Base-by-base conservation (phyloP, 495 filamentous ascomycete species). In the Neurospora discreta region DNA sequence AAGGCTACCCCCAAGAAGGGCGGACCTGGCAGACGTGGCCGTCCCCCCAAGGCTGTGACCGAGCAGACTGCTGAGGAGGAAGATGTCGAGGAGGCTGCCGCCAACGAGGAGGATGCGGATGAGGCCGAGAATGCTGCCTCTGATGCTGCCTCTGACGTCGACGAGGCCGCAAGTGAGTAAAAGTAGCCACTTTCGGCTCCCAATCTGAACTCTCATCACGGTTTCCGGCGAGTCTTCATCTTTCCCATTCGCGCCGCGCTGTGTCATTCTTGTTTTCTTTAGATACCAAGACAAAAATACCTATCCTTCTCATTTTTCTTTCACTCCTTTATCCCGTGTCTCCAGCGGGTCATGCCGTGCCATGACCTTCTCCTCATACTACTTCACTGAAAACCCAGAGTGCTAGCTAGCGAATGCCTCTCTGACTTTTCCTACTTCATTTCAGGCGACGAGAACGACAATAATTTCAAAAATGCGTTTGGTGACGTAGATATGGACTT, bases 31-130 rank as follows among this genome's bases (percentile, higher is more conserved):
- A 78, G 75, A 72, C 43, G 77, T 39, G 46, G 71, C n/a, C 41
- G 65, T n/a, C 74, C 71, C 38, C 44, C 65, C 30, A 69, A 40
- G 33, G 73, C 71, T 36, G 68, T 70, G 23, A 52, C 74, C 41
- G 70, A 76, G 60, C 73, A 74, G 39, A 69, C 67, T n/a, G 40
- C 74, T 71, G 78, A 77, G 71, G 72, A 68, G 44, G 71, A 68
- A 11, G 74, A 72, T 39, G 71, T 71, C 39, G 72, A 72, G 15
- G 73, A 74, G 1, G 68, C 30, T 15, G 39, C 39, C 23, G 70
- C 23, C 18, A 71, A 39, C n/a, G 73, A 71, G 1, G 74, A 72
- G 30, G 71, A 72, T 6, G 77, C 78, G 65, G 74, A 73, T 5
- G 75, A 77, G 36, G 73, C 70, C 0, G 74, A 77, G 15, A 65